Evolutionary conservation across 2,329 filamentous ascomycete genomes (phyloP).

Genomic region (Arthroderma sp.): DNA sequence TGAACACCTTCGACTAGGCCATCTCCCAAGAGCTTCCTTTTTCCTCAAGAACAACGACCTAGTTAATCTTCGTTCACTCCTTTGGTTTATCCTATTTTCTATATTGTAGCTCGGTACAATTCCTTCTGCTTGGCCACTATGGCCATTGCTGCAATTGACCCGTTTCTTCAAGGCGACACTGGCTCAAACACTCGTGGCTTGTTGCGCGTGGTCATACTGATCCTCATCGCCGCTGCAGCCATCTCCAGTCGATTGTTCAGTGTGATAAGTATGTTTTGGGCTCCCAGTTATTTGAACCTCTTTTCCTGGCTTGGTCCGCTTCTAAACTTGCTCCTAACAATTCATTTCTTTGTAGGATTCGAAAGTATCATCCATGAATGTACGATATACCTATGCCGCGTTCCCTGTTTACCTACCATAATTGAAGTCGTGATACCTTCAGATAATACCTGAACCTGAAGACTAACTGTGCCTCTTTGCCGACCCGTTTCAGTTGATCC

Average conservation of each 20-base stretch:
- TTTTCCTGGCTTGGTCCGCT: neutral
- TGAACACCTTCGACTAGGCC: no score
- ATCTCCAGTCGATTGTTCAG: constrained; percentile 92
- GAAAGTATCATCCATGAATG: constrained; percentile 99
- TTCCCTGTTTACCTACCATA: neutral
- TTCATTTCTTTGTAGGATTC: constrained; percentile 49
- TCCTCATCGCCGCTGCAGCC: constrained; percentile 79
- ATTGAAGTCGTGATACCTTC: neutral
- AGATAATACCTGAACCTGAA: neutral
- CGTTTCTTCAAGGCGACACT: constrained; percentile 63
- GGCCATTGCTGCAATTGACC: constrained; percentile 31
- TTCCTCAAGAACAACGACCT: no score
- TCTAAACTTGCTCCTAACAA: constrained; percentile 18
- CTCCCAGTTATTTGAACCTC: neutral
- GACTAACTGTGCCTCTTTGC: no score
- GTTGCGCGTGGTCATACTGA: constrained; percentile 78
- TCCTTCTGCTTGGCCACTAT: constrained; percentile 13
- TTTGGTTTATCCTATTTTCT: neutral
- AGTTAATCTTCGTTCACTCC: neutral
- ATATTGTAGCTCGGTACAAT: constrained; percentile 5
- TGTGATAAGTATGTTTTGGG: constrained; percentile 64
- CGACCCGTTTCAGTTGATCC: constrained; percentile 61
- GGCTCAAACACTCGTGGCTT: constrained; percentile 71
- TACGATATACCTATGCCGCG: constrained; percentile 38
- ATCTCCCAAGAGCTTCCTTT: no score